Percentiles rank a stretch among this genome's conserved stretches.
phyloP scores from a whole-genome alignment of 768 basidiomycete genomes.

The Lactarius deliciosus region DNA sequence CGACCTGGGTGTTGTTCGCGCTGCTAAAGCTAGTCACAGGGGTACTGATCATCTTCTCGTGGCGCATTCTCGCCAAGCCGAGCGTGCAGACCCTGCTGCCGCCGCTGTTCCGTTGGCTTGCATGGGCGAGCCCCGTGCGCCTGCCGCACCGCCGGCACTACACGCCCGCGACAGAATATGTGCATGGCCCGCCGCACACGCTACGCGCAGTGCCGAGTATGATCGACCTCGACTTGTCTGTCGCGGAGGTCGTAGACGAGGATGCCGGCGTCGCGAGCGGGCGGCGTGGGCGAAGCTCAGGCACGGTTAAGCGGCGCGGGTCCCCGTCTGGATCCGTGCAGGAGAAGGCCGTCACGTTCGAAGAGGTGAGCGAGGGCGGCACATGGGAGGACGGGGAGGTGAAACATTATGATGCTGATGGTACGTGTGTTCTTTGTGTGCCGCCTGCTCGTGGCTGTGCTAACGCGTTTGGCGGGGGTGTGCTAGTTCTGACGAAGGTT shows the following conservation, averaged over 20 bases:
- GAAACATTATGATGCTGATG: conserved; percentile 58
- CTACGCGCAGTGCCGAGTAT: conserved; percentile 81
- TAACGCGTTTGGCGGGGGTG: no score
- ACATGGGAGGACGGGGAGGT: conserved; percentile 41
- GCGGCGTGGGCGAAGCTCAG: conserved; percentile 28
- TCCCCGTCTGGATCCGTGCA: no score
- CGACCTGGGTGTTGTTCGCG: conserved; percentile 42
- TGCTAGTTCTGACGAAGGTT: no score
- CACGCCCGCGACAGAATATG: conserved; percentile 78
- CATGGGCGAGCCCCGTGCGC: conserved; percentile 36
- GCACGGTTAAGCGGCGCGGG: conserved; percentile 19
- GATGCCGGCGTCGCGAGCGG: conserved; percentile 33
- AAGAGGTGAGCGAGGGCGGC: conserved; percentile 28
- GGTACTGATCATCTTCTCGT: conserved; percentile 74
- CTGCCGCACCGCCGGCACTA: no score
- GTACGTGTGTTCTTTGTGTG: no score
- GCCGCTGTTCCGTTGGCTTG: conserved; percentile 75
- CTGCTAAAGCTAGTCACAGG: conserved; percentile 52
- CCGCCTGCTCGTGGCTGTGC: no score
- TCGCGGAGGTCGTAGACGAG: conserved; percentile 33
- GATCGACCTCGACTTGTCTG: conserved; percentile 59
- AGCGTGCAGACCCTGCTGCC: conserved; percentile 70
- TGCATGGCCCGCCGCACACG: conserved; percentile 57
- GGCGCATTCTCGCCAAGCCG: conserved; percentile 87
- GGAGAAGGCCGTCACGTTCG: conserved; percentile 18